Evolutionary conservation across 2,329 filamentous ascomycete species (phyloP).

Genomic region (Alternaria arbusti): DNA sequence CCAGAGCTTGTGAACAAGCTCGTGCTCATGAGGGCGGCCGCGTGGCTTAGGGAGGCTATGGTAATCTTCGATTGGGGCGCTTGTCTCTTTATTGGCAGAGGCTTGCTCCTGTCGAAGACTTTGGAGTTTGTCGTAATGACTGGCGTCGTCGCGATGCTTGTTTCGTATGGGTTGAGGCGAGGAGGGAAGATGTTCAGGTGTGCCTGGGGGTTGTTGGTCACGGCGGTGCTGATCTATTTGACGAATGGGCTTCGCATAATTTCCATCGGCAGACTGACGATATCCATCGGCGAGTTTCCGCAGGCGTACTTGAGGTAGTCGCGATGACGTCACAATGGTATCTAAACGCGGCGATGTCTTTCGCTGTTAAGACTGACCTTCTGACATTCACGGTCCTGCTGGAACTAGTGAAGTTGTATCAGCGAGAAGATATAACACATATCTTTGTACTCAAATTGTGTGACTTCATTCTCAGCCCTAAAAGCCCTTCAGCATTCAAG

Average conservation of each 20-base stretch:
- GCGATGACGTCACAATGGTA: neutral
- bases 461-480: neutral
- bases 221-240: neutral
- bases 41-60: neutral
- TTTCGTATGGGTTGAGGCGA: neutral
- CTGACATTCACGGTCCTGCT: neutral
- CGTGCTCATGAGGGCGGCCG: neutral
- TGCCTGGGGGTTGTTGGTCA: rapidly evolving
- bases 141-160: neutral
- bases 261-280: neutral
- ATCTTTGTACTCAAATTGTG: neutral
- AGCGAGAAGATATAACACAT: neutral
- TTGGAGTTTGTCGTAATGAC: neutral
- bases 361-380: neutral
- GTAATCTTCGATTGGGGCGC: neutral
- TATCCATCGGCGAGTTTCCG: neutral
- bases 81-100: rapidly evolving
- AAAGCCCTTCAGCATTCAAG: neutral
- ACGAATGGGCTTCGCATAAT: neutral
- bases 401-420: neutral
- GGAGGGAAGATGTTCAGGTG: neutral
- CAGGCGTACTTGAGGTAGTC: neutral
- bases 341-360: neutral
- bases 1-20: neutral
- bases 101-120: neutral